Evolutionary conservation across 2,329 filamentous ascomycete species (phyloP).

Genomic region (Metarhizium sp.): DNA sequence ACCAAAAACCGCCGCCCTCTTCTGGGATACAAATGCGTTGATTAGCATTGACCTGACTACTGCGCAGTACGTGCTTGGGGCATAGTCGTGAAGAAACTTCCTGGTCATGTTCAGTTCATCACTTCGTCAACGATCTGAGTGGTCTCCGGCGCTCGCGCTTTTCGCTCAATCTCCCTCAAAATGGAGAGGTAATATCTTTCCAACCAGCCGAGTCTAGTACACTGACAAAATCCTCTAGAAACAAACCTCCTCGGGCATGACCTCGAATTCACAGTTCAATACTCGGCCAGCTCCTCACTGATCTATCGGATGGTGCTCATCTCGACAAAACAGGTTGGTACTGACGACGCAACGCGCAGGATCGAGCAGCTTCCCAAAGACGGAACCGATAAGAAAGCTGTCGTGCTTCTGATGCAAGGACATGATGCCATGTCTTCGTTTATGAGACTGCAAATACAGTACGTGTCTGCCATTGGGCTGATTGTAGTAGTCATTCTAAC

Average conservation of each 20-base stretch:
- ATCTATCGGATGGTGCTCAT: constrained; percentile 31
- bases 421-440: constrained; percentile 22
- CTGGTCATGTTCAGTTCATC: constrained; percentile 29
- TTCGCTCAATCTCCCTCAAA: constrained; percentile 12
- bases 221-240: constrained; percentile 23
- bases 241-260: constrained; percentile 33
- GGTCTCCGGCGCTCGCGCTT: constrained; percentile 20
- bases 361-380: constrained; percentile 31
- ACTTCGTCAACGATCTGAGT: constrained; percentile 26
- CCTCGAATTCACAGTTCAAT: constrained; percentile 28
- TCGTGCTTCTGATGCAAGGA: constrained; percentile 34
- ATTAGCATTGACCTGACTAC: neutral
- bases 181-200: constrained; percentile 16
- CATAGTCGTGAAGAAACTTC: neutral
- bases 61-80: neutral
- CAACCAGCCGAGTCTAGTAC: neutral
- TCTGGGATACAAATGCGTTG: neutral
- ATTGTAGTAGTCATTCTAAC: neutral
- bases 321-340: constrained; percentile 25
- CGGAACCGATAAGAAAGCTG: constrained; percentile 27
- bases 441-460: constrained; percentile 36
- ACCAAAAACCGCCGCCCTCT: neutral
- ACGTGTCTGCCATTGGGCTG: constrained; percentile 8
- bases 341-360: constrained; percentile 18
- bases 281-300: neutral